These are phyloP conservation scores for Pichia sp. DNA, from an alignment of 1,139 yeast species.

Conservation along the genomic window DNA sequence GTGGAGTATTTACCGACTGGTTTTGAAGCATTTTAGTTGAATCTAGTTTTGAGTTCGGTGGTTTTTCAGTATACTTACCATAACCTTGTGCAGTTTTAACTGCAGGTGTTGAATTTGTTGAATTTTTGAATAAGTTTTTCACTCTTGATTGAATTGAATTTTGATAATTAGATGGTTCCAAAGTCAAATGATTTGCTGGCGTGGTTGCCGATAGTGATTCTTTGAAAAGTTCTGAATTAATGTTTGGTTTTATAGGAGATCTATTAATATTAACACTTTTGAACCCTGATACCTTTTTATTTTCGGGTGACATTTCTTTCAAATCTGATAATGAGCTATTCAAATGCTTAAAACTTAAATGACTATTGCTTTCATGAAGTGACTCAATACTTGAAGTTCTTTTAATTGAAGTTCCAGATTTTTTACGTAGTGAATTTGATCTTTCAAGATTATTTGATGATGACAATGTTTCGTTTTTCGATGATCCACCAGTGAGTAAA, in stretches of 20 bases:
- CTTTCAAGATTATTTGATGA: slow-evolving; percentile 6
- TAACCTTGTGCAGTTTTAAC: slow-evolving; percentile 66
- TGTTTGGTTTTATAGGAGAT: neutral
- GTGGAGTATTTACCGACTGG: neutral
- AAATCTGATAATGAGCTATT: slow-evolving; percentile 10
- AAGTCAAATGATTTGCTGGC: neutral
- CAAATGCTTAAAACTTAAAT: slow-evolving; percentile 1
- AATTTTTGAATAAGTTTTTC: slow-evolving; percentile 49
- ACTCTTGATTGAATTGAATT: slow-evolving; percentile 65
- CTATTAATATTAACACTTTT: neutral
- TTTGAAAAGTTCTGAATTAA: neutral
- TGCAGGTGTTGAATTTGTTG: slow-evolving; percentile 34
- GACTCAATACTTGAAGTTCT: slow-evolving; percentile 18
- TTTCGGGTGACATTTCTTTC: slow-evolving; percentile 18
- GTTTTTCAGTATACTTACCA: slow-evolving; percentile 56
- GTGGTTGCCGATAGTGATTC: slow-evolving; percentile 11
- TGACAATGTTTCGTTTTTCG: slow-evolving; percentile 4
- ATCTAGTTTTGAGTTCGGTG: neutral
- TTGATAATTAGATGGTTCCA: slow-evolving; percentile 30
- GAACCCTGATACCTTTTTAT: slow-evolving; percentile 2
- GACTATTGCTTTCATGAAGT: neutral
- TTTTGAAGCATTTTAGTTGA: neutral
- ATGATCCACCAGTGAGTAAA: slow-evolving; percentile 37
- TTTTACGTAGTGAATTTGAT: slow-evolving; percentile 12
- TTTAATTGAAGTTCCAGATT: neutral